These are phyloP conservation scores for Graphilbum fragrans DNA, from an alignment of 2,329 filamentous ascomycete species.

Conservation along the genomic window DNA sequence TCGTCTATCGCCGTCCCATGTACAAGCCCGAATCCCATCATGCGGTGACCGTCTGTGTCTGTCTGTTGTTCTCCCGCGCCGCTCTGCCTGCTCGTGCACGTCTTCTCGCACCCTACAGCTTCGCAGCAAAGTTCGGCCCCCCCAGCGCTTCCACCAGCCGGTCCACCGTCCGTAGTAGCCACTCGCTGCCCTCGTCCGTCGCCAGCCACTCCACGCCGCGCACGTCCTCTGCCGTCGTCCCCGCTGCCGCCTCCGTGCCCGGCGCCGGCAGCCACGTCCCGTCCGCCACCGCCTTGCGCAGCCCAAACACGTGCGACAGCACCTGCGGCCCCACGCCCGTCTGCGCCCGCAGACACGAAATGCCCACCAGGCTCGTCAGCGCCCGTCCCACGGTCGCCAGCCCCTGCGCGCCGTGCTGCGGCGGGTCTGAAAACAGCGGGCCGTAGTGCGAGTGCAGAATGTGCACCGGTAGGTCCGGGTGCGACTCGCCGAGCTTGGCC, in stretches of 20 bases:
- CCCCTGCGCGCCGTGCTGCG: slow-evolving; percentile 25
- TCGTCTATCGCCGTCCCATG: no score
- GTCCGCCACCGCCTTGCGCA: slow-evolving; percentile 64
- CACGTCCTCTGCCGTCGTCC: slow-evolving; percentile 20
- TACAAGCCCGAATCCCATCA: no score
- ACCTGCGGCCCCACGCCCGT: slow-evolving; percentile 77
- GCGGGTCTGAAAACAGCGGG: slow-evolving; percentile 58
- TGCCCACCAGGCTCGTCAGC: slow-evolving; percentile 60
- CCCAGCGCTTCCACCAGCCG: slow-evolving; percentile 36
- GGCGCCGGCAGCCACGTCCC: slow-evolving; percentile 33
- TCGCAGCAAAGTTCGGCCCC: slow-evolving; percentile 11
- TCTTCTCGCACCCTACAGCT: slow-evolving; percentile 7
- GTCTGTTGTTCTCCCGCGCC: no score
- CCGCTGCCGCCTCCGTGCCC: background rate
- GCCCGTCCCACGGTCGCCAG: slow-evolving; percentile 51
- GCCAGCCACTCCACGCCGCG: slow-evolving; percentile 48
- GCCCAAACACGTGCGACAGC: slow-evolving; percentile 66
- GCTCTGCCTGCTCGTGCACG: no score
- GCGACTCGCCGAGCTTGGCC: slow-evolving; percentile 57
- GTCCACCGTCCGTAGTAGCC: slow-evolving; percentile 52
- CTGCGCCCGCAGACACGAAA: slow-evolving; percentile 65
- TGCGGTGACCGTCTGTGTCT: no score
- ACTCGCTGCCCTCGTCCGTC: slow-evolving; percentile 50
- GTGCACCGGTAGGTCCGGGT: slow-evolving; percentile 72
- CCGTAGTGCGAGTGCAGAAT: slow-evolving; percentile 68